Conservation (phyloP, 139 green algal genomes). For the Zygnema circumcarinatum region DNA sequence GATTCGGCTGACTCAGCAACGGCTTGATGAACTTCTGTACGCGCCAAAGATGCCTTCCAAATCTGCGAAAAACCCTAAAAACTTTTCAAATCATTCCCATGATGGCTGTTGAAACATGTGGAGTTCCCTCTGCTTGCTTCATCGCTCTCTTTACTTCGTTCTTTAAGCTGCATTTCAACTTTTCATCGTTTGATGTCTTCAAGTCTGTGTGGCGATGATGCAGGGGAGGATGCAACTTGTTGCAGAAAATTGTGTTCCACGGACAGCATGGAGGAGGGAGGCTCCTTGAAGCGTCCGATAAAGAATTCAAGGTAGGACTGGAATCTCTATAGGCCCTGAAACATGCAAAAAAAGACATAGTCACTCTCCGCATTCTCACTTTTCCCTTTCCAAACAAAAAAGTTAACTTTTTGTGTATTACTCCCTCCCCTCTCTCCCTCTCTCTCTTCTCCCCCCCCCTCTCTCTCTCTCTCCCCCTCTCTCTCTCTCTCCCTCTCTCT, state of each 20-base stretch:
- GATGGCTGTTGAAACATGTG: slow-evolving; percentile 4
- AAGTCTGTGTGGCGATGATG: no score
- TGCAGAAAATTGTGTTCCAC: slow-evolving; percentile 37
- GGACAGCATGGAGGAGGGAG: slow-evolving; percentile 36
- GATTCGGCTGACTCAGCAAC: slow-evolving; percentile 50
- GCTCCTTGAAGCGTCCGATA: slow-evolving; percentile 46
- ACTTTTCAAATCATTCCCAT: no score
- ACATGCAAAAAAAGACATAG: no score
- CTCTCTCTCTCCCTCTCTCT: background rate
- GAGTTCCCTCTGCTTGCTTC: background rate
- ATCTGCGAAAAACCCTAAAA: no score
- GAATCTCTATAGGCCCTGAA: no score
- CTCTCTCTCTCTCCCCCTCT: background rate
- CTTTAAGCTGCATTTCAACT: background rate
- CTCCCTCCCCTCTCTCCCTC: background rate
- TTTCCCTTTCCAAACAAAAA: no score
- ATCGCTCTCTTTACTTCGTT: background rate
- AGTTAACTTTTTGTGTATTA: background rate
- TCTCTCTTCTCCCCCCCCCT: background rate
- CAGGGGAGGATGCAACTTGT: no score
- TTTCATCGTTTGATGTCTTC: background rate
- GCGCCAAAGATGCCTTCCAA: background rate
- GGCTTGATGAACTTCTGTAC: slow-evolving; percentile 54
- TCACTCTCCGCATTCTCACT: no score
- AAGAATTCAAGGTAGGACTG: slow-evolving; percentile 60